Evolutionary conservation across 257 asterid genomes (phyloP), one percentile per base, ranked within the genome.

Genomic region (Rehmannia glutinosa): DNA sequence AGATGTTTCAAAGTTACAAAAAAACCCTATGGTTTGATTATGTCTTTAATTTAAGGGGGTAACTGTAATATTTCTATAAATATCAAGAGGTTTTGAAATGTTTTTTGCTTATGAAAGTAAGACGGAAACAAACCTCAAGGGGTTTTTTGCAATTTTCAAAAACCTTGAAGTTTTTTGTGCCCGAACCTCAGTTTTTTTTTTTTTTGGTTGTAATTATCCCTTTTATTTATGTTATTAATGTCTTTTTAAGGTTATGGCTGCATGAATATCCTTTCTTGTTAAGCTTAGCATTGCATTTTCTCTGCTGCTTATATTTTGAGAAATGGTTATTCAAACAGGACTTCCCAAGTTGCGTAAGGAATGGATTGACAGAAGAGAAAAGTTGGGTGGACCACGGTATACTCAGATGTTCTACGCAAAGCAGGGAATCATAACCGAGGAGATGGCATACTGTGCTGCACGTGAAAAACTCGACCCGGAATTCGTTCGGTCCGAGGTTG

Each of bases 371-470:
- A 76, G 85, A 74, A 81, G 97, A 75, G 96, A 90, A 74, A 83
- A 90, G 68, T 33, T 80, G 63, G 96, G 95, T 46, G 89, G 83
- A 20, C 96, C 96, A 6, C 83, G 99, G 76, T 85, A 70, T 70
- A 90, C 97, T 11, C 99, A 93, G 62, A 90, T 93, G 99, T 90
- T 33, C 82, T 90, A 90, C 50, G 99, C 99, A 28, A 93, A 88
- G 88, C 92, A 91, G 51, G 96, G 96, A 39, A 77, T 88, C 71
- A 86, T 90, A 63, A 93, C 99, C 0, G 97, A 93, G 72, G 97
- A 93, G 70, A 93, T 93, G 97, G 82, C 82, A 27, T 93, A 52
- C 86, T 93, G 97, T 45, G 97, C 99, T 46, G 95, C 99, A 39
- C 97, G 97, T 23, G 99, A 93, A 36, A 82, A 85, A 28, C 86